phyloP scores from a whole-genome alignment of 306 rosid genomes.

The Vigna mungo region DNA sequence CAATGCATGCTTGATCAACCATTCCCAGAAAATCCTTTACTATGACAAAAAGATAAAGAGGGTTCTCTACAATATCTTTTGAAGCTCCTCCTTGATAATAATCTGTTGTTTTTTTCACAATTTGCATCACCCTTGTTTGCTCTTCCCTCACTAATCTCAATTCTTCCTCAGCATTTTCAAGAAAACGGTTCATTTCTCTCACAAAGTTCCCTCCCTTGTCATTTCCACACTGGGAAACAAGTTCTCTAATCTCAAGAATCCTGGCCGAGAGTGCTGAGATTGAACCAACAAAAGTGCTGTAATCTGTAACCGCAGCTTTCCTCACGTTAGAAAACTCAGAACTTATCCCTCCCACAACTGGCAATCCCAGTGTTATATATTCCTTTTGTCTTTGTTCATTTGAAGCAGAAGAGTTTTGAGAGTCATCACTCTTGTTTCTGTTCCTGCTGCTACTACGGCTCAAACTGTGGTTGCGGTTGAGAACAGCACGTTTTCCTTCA shows the following conservation, averaged over 20 bases:
- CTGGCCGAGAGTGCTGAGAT: constrained; percentile 59
- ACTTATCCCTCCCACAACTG: constrained; percentile 94
- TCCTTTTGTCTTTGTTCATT: constrained; percentile 75
- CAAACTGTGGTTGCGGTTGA: constrained; percentile 62
- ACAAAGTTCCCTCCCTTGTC: constrained; percentile 66
- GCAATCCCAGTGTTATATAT: constrained; percentile 74
- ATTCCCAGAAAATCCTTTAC: constrained; percentile 85
- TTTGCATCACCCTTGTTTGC: constrained; percentile 64
- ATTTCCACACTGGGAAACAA: constrained; percentile 52
- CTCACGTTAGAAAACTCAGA: constrained; percentile 76
- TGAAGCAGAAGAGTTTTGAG: constrained; percentile 37
- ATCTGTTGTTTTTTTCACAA: constrained; percentile 72
- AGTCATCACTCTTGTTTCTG: constrained; percentile 35
- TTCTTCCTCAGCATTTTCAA: constrained; percentile 67
- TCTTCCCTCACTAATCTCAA: constrained; percentile 60
- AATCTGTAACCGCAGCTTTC: constrained; percentile 75
- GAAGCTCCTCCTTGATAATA: constrained; percentile 79
- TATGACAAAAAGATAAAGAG: constrained; percentile 73
- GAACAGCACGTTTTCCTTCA: constrained; percentile 81
- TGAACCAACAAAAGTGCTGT: constrained; percentile 55
- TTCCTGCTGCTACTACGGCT: constrained; percentile 58
- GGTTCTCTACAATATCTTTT: constrained; percentile 60
- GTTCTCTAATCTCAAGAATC: constrained; percentile 49
- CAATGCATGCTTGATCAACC: constrained; percentile 91
- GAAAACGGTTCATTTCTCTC: constrained; percentile 73